These are phyloP conservation scores for Kuraishia borneana DNA, from an alignment of 805 yeast species.

Conservation along the genomic window DNA sequence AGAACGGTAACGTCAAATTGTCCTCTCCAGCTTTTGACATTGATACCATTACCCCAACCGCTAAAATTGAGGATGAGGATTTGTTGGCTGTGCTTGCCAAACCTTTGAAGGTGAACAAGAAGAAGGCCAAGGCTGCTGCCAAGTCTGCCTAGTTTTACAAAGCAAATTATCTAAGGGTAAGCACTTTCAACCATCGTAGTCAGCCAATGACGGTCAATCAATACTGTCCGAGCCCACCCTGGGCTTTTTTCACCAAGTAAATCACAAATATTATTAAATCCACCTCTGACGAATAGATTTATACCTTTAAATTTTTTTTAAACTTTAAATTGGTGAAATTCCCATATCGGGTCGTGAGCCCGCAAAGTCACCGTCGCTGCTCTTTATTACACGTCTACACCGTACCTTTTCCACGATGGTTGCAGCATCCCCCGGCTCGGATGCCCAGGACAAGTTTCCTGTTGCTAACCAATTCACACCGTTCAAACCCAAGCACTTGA, in stretches of 20 bases:
- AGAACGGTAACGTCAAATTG: conserved; percentile 57
- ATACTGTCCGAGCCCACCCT: background rate
- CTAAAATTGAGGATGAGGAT: conserved; percentile 41
- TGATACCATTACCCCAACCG: conserved; percentile 40
- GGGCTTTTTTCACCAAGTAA: conserved; percentile 4
- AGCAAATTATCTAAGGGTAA: background rate
- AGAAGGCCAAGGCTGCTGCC: conserved; percentile 23
- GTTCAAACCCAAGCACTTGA: no score
- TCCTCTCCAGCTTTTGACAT: conserved; percentile 44
- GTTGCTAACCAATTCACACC: no score
- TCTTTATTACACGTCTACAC: no score
- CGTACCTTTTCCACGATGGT: no score
- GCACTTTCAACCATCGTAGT: background rate
- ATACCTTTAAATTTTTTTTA: no score
- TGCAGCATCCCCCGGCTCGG: no score
- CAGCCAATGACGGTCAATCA: background rate
- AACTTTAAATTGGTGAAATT: no score
- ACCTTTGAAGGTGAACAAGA: conserved; percentile 39
- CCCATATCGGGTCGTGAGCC: no score
- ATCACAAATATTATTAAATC: no score
- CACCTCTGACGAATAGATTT: no score
- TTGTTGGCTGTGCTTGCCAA: conserved; percentile 32
- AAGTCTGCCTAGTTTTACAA: background rate
- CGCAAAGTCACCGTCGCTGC: no score
- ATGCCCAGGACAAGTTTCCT: no score